Evolutionary conservation across 495 filamentous ascomycete species (phyloP).

Genomic region (Penicillium bovifimosum): DNA sequence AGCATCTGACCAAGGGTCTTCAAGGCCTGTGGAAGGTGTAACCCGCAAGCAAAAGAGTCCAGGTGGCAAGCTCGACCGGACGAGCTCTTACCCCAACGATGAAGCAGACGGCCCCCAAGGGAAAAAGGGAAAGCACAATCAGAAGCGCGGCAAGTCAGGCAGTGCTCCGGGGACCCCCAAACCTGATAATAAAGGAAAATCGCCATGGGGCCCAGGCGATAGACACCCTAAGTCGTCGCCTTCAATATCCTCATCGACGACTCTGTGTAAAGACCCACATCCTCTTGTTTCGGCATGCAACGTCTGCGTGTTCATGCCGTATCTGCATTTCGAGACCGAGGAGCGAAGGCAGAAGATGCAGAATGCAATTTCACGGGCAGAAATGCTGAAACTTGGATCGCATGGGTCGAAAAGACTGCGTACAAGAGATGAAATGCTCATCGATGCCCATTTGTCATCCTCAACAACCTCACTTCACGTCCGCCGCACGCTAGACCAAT

Average conservation of each 20-base stretch:
- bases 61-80: slow-evolving; percentile 25
- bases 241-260: slow-evolving; percentile 10
- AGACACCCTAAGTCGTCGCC: slow-evolving; percentile 17
- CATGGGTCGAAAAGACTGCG: slow-evolving; percentile 21
- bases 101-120: slow-evolving; percentile 24
- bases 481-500: slow-evolving; percentile 65
- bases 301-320: slow-evolving; percentile 64
- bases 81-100: slow-evolving; percentile 33
- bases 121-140: slow-evolving; percentile 34
- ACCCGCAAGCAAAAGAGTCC: slow-evolving; percentile 26
- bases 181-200: slow-evolving; percentile 35
- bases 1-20: slow-evolving; percentile 13
- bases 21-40: slow-evolving; percentile 6
- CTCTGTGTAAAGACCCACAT: slow-evolving; percentile 29
- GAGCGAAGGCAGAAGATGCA: slow-evolving; percentile 54
- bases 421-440: slow-evolving; percentile 57
- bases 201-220: slow-evolving; percentile 15
- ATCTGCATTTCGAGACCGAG: slow-evolving; percentile 61
- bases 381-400: slow-evolving; percentile 23
- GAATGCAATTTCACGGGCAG: slow-evolving; percentile 49
- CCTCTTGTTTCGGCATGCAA: slow-evolving; percentile 30
- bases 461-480: slow-evolving; percentile 57
- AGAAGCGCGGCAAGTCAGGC: slow-evolving; percentile 37
- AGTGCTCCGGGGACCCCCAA: slow-evolving; percentile 30
- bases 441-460: slow-evolving; percentile 53